Percentiles rank a stretch among this genome's conserved stretches.
Conservation (phyloP, 176 grass and related monocot genomes). For the Oryza rufipogon region DNA sequence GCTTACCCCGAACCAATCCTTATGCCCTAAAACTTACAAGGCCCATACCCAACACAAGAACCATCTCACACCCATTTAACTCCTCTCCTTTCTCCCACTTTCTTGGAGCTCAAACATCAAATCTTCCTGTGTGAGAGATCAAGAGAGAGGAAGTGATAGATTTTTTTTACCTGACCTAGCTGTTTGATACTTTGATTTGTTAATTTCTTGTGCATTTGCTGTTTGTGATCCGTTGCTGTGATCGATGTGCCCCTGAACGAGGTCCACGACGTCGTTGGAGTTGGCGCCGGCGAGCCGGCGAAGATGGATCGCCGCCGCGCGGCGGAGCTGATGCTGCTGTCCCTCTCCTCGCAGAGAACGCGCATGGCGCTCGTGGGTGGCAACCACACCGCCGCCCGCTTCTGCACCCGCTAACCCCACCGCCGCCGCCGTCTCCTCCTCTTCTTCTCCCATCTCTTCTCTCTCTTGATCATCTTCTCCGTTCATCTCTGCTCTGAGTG, state of each 20-base stretch:
- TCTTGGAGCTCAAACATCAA: conserved; percentile 15
- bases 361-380: conserved; percentile 54
- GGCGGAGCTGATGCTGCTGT: conserved; percentile 50
- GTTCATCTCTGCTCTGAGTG: neutral
- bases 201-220: neutral
- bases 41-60: neutral
- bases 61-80: neutral
- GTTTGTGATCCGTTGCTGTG: neutral
- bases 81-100: conserved; percentile 18
- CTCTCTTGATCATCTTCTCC: conserved; percentile 38
- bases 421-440: neutral
- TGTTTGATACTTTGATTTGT: neutral
- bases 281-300: conserved; percentile 4
- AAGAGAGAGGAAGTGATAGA: neutral
- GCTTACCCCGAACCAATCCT: neutral
- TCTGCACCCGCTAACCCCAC: conserved; percentile 54
- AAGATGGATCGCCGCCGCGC: conserved; percentile 46
- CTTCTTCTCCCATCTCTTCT: neutral
- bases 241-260: neutral
- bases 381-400: conserved; percentile 64
- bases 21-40: neutral
- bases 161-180: neutral
- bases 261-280: neutral
- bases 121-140: neutral
- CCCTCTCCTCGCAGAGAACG: conserved; percentile 40